Percentiles rank a stretch among this genome's conserved stretches.
Conservation (phyloP, 768 basidiomycete genomes). For the Galerina sulciceps region DNA sequence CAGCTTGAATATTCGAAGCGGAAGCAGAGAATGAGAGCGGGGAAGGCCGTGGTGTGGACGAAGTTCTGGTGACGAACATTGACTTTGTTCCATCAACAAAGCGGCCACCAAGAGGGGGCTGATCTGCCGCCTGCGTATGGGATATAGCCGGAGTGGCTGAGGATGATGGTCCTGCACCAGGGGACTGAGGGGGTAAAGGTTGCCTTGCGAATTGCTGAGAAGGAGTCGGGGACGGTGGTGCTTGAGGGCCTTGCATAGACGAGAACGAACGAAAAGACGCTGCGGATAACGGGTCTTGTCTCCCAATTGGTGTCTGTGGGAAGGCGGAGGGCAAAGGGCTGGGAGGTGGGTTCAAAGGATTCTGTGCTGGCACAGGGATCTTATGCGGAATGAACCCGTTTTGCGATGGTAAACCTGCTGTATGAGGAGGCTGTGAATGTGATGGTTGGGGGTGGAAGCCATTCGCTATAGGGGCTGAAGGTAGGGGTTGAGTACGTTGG, state of each 20-base stretch:
- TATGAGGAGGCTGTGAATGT: slow-evolving; percentile 39
- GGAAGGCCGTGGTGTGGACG: slow-evolving; percentile 37
- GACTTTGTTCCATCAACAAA: slow-evolving; percentile 80
- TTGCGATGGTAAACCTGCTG: slow-evolving; percentile 30
- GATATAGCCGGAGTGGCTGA: slow-evolving; percentile 32
- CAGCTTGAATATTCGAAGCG: slow-evolving; percentile 27
- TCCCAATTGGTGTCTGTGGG: slow-evolving; percentile 26
- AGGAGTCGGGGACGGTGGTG: slow-evolving; percentile 23
- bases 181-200: slow-evolving; percentile 34
- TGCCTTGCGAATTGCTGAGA: slow-evolving; percentile 20
- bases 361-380: slow-evolving; percentile 17
- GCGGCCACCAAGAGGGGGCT: slow-evolving; percentile 64
- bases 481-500: slow-evolving; percentile 33
- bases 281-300: slow-evolving; percentile 31
- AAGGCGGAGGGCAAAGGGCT: slow-evolving; percentile 23
- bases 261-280: slow-evolving; percentile 31
- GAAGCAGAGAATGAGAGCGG: slow-evolving; percentile 39
- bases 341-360: slow-evolving; percentile 14
- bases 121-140: slow-evolving; percentile 34
- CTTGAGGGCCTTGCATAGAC: neutral
- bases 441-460: slow-evolving; percentile 31
- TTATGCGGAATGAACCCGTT: slow-evolving; percentile 33
- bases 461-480: slow-evolving; percentile 35
- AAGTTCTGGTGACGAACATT: slow-evolving; percentile 67
- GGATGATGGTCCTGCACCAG: slow-evolving; percentile 60